Evolutionary conservation across 306 rosid species (phyloP), one percentile per base, ranked within the genome.

Genomic region (Castanopsis chinensis): DNA sequence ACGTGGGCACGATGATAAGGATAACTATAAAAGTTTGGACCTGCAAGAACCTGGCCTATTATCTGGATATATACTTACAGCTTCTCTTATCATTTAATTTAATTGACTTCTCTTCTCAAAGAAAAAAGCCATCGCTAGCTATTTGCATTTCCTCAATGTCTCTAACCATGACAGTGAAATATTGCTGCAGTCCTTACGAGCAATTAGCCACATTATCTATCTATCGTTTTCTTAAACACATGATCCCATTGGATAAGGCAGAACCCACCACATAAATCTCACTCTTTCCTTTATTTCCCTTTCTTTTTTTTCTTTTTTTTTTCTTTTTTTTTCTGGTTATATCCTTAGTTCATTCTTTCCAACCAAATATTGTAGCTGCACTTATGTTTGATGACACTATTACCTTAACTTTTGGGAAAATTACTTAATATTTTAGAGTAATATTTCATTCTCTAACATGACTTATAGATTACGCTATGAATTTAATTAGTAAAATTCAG

Each of bases 211-310:
- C 17, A 5, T 41, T 41, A 41, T 41, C 45, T 41, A 41, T 41
- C 33, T 4, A 59, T 60, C 30, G 6, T 23, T 60, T 25, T 19
- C 30, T 25, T 60, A 17, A 11, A 2, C 33, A 60, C 35, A 13
- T 60, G 68, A 17, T 27, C 68, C 33, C 68, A 60, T 5, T 60
- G 73, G 85, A 82, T 82, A 64, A 82, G 78, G 85, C 71, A 28
- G 64, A 64, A 41, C 61, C 74, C 81, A 71, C 67, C 53, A 28
- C 28, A 43, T 3, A 54, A 27, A 61, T 61, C 35, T 10, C 68
- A 57, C 19, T 21, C 35, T 35, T 61, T 76, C 74, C 74, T 20
- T 58, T 37, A 67, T 28, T 33, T n/a, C 61, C 73, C 45, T 27
- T 61, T 55, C 4, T 2, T 67, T 8, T 21, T 30, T 13, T 15